These are phyloP conservation scores for Cladosporium sphaerospermum DNA, from an alignment of 2,329 filamentous ascomycete species.

Conservation along the genomic window DNA sequence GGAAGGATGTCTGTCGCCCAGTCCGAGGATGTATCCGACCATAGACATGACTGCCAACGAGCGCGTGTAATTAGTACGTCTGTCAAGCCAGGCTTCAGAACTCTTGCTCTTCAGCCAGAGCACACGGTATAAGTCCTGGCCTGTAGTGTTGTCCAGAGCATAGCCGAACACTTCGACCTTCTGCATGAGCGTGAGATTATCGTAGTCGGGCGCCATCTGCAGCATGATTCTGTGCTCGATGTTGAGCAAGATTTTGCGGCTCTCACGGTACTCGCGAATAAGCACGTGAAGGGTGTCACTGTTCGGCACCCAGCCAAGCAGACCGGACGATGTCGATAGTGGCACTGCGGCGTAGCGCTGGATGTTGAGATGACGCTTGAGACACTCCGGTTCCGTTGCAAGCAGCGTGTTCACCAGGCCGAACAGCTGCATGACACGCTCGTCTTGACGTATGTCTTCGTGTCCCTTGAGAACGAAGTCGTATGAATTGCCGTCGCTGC, in stretches of 20 bases:
- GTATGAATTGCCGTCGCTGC: conserved; percentile 82
- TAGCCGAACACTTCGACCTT: conserved; percentile 99
- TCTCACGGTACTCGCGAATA: conserved; percentile 95
- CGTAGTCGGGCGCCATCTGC: conserved; percentile 98
- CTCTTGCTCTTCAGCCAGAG: conserved; percentile 99
- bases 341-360: conserved; percentile 96
- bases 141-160: conserved; percentile 96
- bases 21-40: conserved; percentile 97
- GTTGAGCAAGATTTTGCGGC: conserved; percentile 92
- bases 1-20: conserved; percentile 94
- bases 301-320: conserved; percentile 94
- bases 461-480: conserved; percentile 96
- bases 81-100: conserved; percentile 94
- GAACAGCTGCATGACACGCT: conserved; percentile 99
- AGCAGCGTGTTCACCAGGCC: conserved; percentile 95
- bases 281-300: conserved; percentile 95
- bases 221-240: conserved; percentile 99
- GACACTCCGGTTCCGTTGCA: conserved; percentile 87
- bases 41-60: conserved; percentile 99
- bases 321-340: conserved; percentile 88
- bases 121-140: conserved; percentile 95
- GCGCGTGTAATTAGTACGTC: conserved; percentile 96
- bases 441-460: conserved; percentile 97
- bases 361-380: conserved; percentile 95
- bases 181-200: conserved; percentile 98